A percentile compares a stretch with the other conserved stretches of the same genome.
Evolutionary conservation across 1,284 basidiomycete genomes (phyloP).

Genomic region (Pseudozyma pruni): DNA sequence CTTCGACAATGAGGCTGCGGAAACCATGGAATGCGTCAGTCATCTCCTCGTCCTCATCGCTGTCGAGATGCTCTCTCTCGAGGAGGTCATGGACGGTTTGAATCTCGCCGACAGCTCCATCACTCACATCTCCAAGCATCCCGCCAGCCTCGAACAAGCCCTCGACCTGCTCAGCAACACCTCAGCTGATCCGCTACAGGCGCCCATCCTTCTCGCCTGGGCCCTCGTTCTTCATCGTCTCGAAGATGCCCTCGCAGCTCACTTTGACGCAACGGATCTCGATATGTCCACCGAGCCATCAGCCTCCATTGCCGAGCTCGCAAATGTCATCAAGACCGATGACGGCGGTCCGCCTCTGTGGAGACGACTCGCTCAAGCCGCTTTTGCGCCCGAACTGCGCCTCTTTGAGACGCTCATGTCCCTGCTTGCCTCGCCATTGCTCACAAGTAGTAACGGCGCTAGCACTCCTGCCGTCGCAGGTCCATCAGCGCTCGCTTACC

Average conservation of each 20-base stretch:
- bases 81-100: conserved; percentile 74
- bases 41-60: conserved; percentile 81
- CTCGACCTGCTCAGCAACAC: conserved; percentile 74
- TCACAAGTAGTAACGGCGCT: conserved; percentile 53
- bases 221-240: conserved; percentile 74
- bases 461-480: conserved; percentile 73
- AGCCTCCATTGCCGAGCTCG: conserved; percentile 12
- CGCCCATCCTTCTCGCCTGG: conserved; percentile 80
- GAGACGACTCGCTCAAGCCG: conserved; percentile 66
- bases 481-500: conserved; percentile 82
- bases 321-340: conserved; percentile 41
- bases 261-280: conserved; percentile 41
- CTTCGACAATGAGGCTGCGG: conserved; percentile 77
- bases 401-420: conserved; percentile 62
- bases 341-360: conserved; percentile 64
- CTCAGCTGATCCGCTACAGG: conserved; percentile 74
- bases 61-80: conserved; percentile 82
- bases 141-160: conserved; percentile 31
- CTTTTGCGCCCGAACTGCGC: conserved; percentile 62
- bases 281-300: conserved; percentile 46
- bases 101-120: conserved; percentile 20
- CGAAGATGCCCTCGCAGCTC: conserved; percentile 55
- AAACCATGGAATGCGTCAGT: conserved; percentile 76
- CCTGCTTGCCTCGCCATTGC: conserved; percentile 62
- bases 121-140: conserved; percentile 25